Evolutionary conservation across 495 filamentous ascomycete genomes (phyloP).

Genomic region (Penicillium antarcticum): DNA sequence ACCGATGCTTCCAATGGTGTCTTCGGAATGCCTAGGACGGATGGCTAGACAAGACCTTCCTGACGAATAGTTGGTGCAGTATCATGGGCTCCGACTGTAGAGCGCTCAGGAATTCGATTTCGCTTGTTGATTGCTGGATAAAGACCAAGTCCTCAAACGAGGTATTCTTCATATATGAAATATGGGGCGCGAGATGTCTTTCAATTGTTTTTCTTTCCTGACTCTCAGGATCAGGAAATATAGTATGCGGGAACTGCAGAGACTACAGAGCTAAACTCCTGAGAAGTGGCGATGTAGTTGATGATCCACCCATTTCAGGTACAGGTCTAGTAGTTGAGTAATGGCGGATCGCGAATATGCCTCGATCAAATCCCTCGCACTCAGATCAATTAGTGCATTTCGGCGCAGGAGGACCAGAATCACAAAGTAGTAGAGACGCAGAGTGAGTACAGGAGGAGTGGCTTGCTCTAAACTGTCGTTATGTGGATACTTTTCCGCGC

Average conservation of each 20-base stretch:
- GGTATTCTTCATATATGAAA: background rate
- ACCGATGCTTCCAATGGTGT: too few species aligned
- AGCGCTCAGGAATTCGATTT: too few species aligned
- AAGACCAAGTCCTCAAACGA: background rate
- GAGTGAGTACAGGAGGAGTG: constrained; percentile 15
- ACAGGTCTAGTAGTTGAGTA: constrained; percentile 15
- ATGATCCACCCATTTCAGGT: constrained; percentile 8
- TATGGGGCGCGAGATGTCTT: background rate
- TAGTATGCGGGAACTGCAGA: constrained; percentile 1
- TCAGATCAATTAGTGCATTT: background rate
- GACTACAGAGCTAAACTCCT: constrained; percentile 20
- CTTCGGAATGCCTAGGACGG: too few species aligned
- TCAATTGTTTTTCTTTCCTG: background rate
- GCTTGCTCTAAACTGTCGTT: background rate
- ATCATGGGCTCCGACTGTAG: too few species aligned
- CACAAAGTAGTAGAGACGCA: constrained; percentile 21
- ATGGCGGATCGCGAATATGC: constrained; percentile 2
- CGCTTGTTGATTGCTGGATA: too few species aligned
- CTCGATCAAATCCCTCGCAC: background rate
- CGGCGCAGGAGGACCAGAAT: constrained; percentile 9
- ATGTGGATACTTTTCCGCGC: constrained; percentile 4
- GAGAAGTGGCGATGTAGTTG: constrained; percentile 12
- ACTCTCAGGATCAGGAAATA: background rate
- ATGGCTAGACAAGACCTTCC: too few species aligned
- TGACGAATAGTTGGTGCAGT: too few species aligned